Evolutionary conservation across 495 filamentous ascomycete genomes (phyloP), one percentile per base, ranked within the genome.

Genomic region (Penicillium psychrofluorescens): DNA sequence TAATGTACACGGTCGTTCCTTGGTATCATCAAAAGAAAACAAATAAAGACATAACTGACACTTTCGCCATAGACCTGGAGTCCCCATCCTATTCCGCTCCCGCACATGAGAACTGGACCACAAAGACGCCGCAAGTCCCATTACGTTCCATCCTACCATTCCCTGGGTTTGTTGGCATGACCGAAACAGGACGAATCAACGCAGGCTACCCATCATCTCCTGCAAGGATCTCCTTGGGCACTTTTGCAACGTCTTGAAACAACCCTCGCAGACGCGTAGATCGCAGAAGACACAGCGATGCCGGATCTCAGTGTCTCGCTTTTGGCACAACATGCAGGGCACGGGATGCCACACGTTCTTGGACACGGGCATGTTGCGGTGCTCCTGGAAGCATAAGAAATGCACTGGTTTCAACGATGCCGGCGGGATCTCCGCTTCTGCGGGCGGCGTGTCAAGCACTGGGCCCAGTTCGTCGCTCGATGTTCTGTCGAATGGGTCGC

Each of bases 281-380:
- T 60, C 72, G 37, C 74, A 77, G 43, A 70, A 76, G 11, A 68
- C 64, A 48, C 74, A 77, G 41, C 64, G 66, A 48, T 70, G 61
- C 4, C 70, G 61, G 29, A 64, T 54, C 46, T 74, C 64, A 0
- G 54, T 61, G 40, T 75, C 65, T 8, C 60, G 56, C 34, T 71
- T 68, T 28, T 63, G 61, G 43, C 74, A 77, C 1, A 67, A 66
- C 70, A 75, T 74, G 49, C 74, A 77, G 6, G 70, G 72, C 14
- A 72, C 54, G 7, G 70, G 56, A 51, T 68, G 65, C 66, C 68
- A 68, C 34, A 56, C 53, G 45, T 77, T 77, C 33, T 55, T 58
- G 9, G 68, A 63, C 8, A 50, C 38, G 11, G 58, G 58, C 68
- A 77, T 72, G 0, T 56, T 49, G 14, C 61, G 54, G 40, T 77